These are phyloP conservation scores for Chaetomidium leptoderma DNA, from an alignment of 495 filamentous ascomycete genomes.

Conservation along the genomic window DNA sequence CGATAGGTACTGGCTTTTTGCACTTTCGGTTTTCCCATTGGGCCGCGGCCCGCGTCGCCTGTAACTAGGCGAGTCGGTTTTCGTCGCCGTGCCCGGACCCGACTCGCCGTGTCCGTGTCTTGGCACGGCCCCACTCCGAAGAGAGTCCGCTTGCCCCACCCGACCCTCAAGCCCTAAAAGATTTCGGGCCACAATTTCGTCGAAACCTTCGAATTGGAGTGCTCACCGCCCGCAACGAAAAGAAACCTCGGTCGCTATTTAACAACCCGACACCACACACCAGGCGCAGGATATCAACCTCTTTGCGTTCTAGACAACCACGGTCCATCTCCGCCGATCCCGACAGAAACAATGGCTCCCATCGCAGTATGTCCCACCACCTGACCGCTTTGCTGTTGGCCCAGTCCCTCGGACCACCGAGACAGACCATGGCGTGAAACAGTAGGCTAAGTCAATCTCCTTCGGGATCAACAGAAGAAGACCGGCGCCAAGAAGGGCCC, in stretches of 20 bases:
- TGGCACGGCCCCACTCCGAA: slow-evolving; percentile 1
- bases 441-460: slow-evolving; percentile 84
- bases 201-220: background rate
- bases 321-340: slow-evolving; percentile 16
- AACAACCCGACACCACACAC: slow-evolving; percentile 19
- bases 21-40: too few relatives aligned
- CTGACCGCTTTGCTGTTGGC: slow-evolving; percentile 84
- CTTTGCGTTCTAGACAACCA: slow-evolving; percentile 56
- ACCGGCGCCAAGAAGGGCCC: slow-evolving; percentile 53
- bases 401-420: slow-evolving; percentile 38
- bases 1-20: too few relatives aligned
- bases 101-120: too few relatives aligned
- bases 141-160: background rate
- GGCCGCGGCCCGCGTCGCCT: too few relatives aligned
- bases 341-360: slow-evolving; percentile 52
- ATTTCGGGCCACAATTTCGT: slow-evolving; percentile 26
- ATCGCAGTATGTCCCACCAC: slow-evolving; percentile 65
- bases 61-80: too few relatives aligned
- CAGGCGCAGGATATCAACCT: slow-evolving; percentile 55
- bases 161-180: slow-evolving; percentile 24
- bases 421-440: slow-evolving; percentile 60
- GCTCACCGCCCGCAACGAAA: slow-evolving; percentile 13
- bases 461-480: slow-evolving; percentile 57
- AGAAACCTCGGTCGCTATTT: slow-evolving; percentile 10
- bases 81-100: background rate